Base-by-base conservation (phyloP, 2,329 filamentous ascomycete species). In the Coleophoma crateriformis region DNA sequence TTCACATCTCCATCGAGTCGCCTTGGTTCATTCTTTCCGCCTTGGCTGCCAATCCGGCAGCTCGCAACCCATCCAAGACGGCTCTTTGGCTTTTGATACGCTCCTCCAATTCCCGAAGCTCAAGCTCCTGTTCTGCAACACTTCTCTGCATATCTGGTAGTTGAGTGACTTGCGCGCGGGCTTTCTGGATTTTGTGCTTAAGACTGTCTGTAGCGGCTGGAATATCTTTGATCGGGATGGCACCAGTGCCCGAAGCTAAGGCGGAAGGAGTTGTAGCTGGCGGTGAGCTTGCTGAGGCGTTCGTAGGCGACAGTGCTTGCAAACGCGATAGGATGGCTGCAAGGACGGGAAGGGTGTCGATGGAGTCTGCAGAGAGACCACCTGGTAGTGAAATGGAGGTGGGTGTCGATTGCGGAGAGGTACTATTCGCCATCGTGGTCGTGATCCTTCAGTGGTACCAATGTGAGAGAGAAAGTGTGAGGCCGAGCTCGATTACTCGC, bases 271-370 rank as follows among this genome's bases (percentile, higher is more conserved):
- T 60, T 22, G 56, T 58, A 41, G 55, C 62, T 47, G 58, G 58
- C 20, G 60, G 57, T 43, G 63, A 57, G n/a, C 61, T 56, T 50
- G 61, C 59, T 10, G 58, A 51, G 11, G 58, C 50, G 44, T 66
- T 65, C 41, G 68, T 67, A 45, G 71, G 63, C 47, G 71, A 65
- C 37, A 70, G 67, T 42, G 70, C 65, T 58, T 87, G 81, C 15
- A 96, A 79, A 46, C 88, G 87, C 57, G 82, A 76, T 53, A 96
- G 82, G 58, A 95, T 81, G 51, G 83, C 77, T 62, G 89, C 85
- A 48, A 96, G 81, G 62, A 90, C 83, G 22, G 90, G 89, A 48
- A 95, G 79, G 58, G 90, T 82, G 72, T 96, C 91, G 71, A 96
- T 89, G 45, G 83, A 82, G 67, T 91, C 85, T 27, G 91, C 87